A percentile compares a stretch with the other conserved stretches of the same genome.
phyloP scores from a whole-genome alignment of 352 stramenopile species.

The Aphanomyces invadans region DNA sequence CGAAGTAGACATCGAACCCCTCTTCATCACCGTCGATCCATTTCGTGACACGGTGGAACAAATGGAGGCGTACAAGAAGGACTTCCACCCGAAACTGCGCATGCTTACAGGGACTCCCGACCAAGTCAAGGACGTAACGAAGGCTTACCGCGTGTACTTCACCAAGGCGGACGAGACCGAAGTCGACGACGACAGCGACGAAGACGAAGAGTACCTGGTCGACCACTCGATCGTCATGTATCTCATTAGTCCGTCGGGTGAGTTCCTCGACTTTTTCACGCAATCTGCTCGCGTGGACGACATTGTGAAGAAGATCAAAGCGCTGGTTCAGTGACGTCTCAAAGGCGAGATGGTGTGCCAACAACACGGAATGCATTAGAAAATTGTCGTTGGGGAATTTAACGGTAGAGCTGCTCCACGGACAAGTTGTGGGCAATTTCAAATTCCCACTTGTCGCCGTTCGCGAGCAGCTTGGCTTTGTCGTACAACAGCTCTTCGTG shows the following conservation, averaged over 20 bases:
- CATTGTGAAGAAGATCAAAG: conserved; percentile 91
- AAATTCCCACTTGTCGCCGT: conserved; percentile 99
- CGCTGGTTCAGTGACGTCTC: conserved; percentile 10
- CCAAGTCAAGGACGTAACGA: conserved; percentile 94
- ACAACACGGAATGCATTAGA: neutral
- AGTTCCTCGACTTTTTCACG: conserved; percentile 99
- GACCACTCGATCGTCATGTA: conserved; percentile 99
- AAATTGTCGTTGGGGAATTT: conserved; percentile 31
- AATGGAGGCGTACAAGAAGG: conserved; percentile 93
- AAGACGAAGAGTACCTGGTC: conserved; percentile 99
- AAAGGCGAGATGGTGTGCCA: no score
- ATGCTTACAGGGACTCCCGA: conserved; percentile 90
- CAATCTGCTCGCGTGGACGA: conserved; percentile 93
- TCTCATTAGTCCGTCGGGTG: conserved; percentile 92
- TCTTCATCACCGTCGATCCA: conserved; percentile 98
- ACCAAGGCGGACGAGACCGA: conserved; percentile 93
- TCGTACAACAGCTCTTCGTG: conserved; percentile 99
- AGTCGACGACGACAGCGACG: conserved; percentile 66
- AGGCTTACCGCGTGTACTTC: conserved; percentile 99
- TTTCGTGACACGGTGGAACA: conserved; percentile 95
- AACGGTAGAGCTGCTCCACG: conserved; percentile 98
- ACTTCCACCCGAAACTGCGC: conserved; percentile 81
- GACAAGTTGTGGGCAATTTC: conserved; percentile 99
- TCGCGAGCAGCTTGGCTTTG: conserved; percentile 99
- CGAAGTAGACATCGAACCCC: conserved; percentile 58